Conservation (phyloP, 768 basidiomycete species). For the Ramaria sp. region DNA sequence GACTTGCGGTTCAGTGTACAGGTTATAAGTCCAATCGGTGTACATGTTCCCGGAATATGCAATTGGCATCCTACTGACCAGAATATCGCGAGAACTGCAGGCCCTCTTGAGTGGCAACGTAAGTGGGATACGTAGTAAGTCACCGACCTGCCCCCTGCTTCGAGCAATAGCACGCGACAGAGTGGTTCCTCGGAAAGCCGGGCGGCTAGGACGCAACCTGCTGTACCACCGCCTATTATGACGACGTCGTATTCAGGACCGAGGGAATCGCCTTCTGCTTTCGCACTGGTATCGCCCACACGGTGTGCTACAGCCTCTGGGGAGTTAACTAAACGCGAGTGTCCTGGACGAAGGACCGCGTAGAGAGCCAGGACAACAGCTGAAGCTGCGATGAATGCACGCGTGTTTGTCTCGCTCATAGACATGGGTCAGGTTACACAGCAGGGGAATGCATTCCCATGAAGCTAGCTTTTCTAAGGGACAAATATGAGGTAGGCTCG, state of each 20-base stretch:
- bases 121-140: not conserved
- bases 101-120: not conserved
- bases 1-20: constrained; percentile 50
- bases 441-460: no score
- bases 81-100: constrained; percentile 33
- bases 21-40: constrained; percentile 35
- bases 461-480: no score
- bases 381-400: not conserved
- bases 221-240: constrained; percentile 37
- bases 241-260: constrained; percentile 26
- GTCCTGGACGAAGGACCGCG: not conserved
- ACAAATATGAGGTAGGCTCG: no score
- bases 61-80: constrained; percentile 33
- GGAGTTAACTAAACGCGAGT: not conserved
- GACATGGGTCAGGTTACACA: no score
- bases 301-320: constrained; percentile 1
- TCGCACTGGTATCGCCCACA: not conserved
- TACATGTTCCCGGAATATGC: constrained; percentile 31
- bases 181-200: constrained; percentile 46
- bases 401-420: no score
- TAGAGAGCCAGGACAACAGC: not conserved
- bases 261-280: not conserved
- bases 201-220: constrained; percentile 51
- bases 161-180: constrained; percentile 44
- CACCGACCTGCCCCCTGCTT: constrained; percentile 49